Conservation (phyloP, 1,284 basidiomycete genomes). For the Irpex lacteus region DNA sequence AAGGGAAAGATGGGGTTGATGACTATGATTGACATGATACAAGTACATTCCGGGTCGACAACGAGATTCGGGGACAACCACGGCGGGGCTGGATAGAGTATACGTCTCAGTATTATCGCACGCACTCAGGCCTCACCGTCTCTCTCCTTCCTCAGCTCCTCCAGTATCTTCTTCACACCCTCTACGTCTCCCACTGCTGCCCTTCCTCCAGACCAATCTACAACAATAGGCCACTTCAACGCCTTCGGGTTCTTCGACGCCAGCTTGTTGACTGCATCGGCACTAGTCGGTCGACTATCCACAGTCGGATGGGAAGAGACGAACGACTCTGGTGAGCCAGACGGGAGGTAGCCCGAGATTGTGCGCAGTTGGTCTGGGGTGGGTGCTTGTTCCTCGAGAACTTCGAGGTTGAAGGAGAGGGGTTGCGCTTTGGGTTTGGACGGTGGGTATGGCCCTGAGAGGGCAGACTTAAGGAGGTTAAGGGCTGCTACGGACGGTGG, state of each 20-base stretch:
- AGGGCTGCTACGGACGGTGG: slow-evolving; percentile 62
- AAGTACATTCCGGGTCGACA: too few species aligned
- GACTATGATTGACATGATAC: too few species aligned
- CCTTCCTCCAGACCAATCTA: slow-evolving; percentile 71
- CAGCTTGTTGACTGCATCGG: slow-evolving; percentile 47
- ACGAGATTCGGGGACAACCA: too few species aligned
- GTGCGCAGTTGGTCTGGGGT: slow-evolving; percentile 65
- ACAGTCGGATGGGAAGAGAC: slow-evolving; percentile 56
- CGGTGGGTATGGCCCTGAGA: slow-evolving; percentile 60
- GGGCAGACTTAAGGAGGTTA: slow-evolving; percentile 51
- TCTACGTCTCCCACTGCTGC: slow-evolving; percentile 66
- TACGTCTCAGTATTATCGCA: slow-evolving; percentile 8
- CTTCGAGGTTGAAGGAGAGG: slow-evolving; percentile 67
- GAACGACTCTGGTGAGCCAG: slow-evolving; percentile 36
- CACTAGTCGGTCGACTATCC: slow-evolving; percentile 38
- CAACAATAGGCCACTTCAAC: slow-evolving; percentile 76
- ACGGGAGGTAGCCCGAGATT: slow-evolving; percentile 57
- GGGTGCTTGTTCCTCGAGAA: slow-evolving; percentile 61
- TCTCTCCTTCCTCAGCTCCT: slow-evolving; percentile 55
- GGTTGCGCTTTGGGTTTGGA: slow-evolving; percentile 42
- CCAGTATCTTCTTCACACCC: slow-evolving; percentile 61
- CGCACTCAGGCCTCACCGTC: slow-evolving; percentile 49
- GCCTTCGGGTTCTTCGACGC: slow-evolving; percentile 52
- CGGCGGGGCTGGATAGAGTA: too few species aligned
- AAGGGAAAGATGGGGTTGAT: too few species aligned